Evolutionary conservation across 345 rosid genomes (phyloP).

Genomic region (Boechera stricta): DNA sequence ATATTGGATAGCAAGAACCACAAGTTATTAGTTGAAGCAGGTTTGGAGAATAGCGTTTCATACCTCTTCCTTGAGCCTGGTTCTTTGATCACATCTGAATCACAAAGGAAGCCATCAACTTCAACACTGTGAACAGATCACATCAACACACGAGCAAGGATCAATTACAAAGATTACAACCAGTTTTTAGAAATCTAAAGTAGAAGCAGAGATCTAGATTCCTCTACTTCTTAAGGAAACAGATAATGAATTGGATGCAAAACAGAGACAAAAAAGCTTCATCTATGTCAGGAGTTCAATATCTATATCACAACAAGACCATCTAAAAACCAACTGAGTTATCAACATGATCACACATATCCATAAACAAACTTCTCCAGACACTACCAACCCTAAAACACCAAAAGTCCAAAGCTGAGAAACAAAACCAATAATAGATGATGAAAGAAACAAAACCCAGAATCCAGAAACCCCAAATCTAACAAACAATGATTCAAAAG

Average conservation of each 20-base stretch:
- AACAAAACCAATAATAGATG: background rate
- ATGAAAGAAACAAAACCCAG: background rate
- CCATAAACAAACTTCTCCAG: background rate
- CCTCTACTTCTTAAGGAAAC: background rate
- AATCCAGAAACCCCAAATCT: background rate
- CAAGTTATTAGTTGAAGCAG: background rate
- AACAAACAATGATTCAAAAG: background rate
- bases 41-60: background rate
- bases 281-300: too few relatives aligned
- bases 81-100: constrained; percentile 73
- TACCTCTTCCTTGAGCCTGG: constrained; percentile 84
- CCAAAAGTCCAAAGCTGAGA: constrained; percentile 13
- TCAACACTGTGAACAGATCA: constrained; percentile 58
- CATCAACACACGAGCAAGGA: constrained; percentile 14
- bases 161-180: background rate
- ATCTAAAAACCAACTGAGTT: background rate
- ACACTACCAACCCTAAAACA: constrained; percentile 8
- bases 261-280: background rate
- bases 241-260: background rate
- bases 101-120: constrained; percentile 71
- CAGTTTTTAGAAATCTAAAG: background rate
- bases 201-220: background rate
- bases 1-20: background rate
- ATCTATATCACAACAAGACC: background rate
- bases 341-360: background rate